phyloP scores from a whole-genome alignment of 768 basidiomycete species.

The Tricholoma furcatifolium region DNA sequence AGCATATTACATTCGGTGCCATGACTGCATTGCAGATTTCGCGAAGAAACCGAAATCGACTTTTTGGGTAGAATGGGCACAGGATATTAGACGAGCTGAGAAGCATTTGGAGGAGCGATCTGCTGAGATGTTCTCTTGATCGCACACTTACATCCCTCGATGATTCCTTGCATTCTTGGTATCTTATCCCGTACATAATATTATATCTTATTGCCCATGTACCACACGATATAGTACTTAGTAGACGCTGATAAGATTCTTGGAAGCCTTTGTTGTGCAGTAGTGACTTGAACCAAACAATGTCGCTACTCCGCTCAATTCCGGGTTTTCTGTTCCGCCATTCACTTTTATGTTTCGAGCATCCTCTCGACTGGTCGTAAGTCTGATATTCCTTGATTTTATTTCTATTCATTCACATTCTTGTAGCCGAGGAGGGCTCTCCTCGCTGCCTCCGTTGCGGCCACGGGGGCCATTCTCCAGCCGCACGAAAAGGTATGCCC shows the following conservation, averaged over 20 bases:
- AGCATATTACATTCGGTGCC: slow-evolving; percentile 51
- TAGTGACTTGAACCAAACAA: background rate
- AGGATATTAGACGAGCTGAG: slow-evolving; percentile 38
- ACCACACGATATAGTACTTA: too few species aligned
- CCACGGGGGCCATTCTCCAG: slow-evolving; percentile 28
- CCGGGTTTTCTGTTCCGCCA: slow-evolving; percentile 1
- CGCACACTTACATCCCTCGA: too few species aligned
- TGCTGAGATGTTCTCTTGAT: background rate
- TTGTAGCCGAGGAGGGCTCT: slow-evolving; percentile 33
- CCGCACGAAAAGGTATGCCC: slow-evolving; percentile 28
- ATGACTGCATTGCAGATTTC: slow-evolving; percentile 43
- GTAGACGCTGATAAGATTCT: too few species aligned
- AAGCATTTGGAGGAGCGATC: slow-evolving; percentile 25
- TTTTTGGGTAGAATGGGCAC: slow-evolving; percentile 38
- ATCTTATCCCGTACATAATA: too few species aligned
- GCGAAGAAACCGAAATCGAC: slow-evolving; percentile 26
- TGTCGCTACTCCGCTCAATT: slow-evolving; percentile 5
- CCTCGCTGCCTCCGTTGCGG: slow-evolving; percentile 31
- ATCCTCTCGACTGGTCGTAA: slow-evolving; percentile 16
- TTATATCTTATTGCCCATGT: too few species aligned
- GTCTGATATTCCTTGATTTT: background rate
- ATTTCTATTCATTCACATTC: background rate
- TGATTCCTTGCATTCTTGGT: background rate
- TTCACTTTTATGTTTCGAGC: slow-evolving; percentile 14
- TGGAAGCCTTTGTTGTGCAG: slow-evolving; percentile 1